Evolutionary conservation across 805 yeast species (phyloP), one percentile per base, ranked within the genome.

Genomic region (Saccharomycopsis javanensis): DNA sequence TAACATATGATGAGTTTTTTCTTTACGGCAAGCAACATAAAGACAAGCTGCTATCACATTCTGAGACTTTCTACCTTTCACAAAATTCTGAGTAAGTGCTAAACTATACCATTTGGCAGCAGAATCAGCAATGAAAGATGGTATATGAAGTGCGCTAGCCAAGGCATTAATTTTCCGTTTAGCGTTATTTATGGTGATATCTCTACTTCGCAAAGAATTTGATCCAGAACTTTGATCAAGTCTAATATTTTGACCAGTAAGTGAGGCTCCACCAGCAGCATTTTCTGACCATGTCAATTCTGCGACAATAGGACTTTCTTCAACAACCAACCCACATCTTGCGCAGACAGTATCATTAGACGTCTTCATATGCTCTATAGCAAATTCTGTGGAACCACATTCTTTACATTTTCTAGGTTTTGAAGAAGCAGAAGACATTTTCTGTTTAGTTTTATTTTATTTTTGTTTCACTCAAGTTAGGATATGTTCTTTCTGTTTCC

Each of bases 61-160:
- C 67, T 91, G 97, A 1, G 97, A 89, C 61, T 94, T 74, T 64
- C 99, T 78, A n/a, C 99, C 99, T 69, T 92, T 96, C 25, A 94
- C 98, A 68, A 94, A 94, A 67, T 90, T 91, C 62, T 85, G 79
- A 1, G 89, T 79, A 30, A 95, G 75, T 0, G 98, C 98, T 56
- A 90, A 73, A 63, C 83, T 83, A 70, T 88, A 95, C 92, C 96
- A 89, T 58, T 86, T 88, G 64, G 81, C 79, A 0, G 97, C 97
- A 11, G 92, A 83, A 58, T 88, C 96, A 1, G 90, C 79, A 11
- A 92, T 83, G 68, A 82, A 85, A 51, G 88, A 96, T 1, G 96
- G 89, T 57, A 95, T 89, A 34, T 74, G 74, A 58, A 94, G 74
- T 2, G 89, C 88, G 48, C 78, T 76, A 0, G 97, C 96, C 13